Evolutionary conservation across 2,329 filamentous ascomycete genomes (phyloP).

Genomic region (Xylaria polymorpha): DNA sequence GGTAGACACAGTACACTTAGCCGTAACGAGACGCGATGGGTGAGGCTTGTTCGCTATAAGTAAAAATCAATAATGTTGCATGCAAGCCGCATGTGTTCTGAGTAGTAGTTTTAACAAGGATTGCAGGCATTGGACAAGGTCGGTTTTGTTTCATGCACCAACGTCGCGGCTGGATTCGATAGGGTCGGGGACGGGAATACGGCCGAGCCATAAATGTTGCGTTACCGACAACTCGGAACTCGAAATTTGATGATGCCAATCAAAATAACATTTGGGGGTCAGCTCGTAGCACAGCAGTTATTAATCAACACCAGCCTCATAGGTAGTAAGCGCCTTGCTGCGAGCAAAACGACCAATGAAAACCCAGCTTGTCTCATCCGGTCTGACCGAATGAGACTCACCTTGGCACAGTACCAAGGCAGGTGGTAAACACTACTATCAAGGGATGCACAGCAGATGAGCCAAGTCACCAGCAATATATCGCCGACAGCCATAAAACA

Average conservation of each 20-base stretch:
- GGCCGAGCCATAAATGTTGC: not conserved
- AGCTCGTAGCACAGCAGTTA: not conserved
- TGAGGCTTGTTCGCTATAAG: not conserved
- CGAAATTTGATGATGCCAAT: not conserved
- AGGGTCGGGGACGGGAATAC: not conserved
- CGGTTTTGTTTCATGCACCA: not conserved
- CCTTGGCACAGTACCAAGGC: too few relatives aligned
- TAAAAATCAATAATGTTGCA: not conserved
- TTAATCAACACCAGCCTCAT: not conserved
- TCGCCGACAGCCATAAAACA: too few relatives aligned
- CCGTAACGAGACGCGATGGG: too few relatives aligned
- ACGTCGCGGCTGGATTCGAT: slow-evolving; percentile 6
- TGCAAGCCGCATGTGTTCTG: not conserved
- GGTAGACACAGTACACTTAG: too few relatives aligned
- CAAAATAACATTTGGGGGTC: too few relatives aligned
- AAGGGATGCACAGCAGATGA: not conserved
- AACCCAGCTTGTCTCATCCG: not conserved
- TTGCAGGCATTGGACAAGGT: not conserved
- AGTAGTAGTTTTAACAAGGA: not conserved
- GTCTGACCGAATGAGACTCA: not conserved
- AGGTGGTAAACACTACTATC: too few relatives aligned
- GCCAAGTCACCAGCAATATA: not conserved
- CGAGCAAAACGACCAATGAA: not conserved
- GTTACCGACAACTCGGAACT: slow-evolving; percentile 9
- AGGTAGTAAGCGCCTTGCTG: not conserved